Evolutionary conservation across 352 stramenopile genomes (phyloP).

Genomic region (Phytophthora melonis): DNA sequence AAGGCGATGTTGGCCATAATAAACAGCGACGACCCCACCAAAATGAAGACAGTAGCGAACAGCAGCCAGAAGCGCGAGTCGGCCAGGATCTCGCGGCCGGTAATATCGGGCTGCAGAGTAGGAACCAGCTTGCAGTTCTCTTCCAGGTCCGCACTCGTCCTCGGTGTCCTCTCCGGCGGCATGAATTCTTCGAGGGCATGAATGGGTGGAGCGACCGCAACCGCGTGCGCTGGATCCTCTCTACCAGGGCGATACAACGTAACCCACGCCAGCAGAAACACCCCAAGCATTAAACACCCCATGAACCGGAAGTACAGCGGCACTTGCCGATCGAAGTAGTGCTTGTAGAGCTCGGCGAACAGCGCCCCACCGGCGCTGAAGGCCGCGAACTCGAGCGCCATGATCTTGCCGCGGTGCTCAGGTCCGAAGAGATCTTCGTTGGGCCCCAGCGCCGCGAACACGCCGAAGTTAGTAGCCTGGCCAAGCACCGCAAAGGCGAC

Average conservation of each 20-base stretch:
- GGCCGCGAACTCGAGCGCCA: slow-evolving; percentile 68
- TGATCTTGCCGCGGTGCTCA: slow-evolving; percentile 73
- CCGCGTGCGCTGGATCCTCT: slow-evolving; percentile 15
- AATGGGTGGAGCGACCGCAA: slow-evolving; percentile 22
- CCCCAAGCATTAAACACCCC: slow-evolving; percentile 54
- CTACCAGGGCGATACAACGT: slow-evolving; percentile 49
- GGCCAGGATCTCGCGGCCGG: slow-evolving; percentile 49
- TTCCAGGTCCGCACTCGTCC: slow-evolving; percentile 9
- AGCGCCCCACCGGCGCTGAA: slow-evolving; percentile 77
- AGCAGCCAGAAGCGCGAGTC: slow-evolving; percentile 76
- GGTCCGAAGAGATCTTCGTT: slow-evolving; percentile 82
- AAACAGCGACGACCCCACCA: slow-evolving; percentile 78
- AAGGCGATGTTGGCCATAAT: slow-evolving; percentile 87
- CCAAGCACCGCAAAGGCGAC: slow-evolving; percentile 67
- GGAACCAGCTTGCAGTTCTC: slow-evolving; percentile 12
- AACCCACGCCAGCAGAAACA: slow-evolving; percentile 67
- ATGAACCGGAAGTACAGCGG: slow-evolving; percentile 77
- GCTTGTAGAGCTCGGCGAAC: slow-evolving; percentile 75
- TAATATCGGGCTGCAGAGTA: slow-evolving; percentile 52
- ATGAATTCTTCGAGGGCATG: slow-evolving; percentile 60
- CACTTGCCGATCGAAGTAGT: slow-evolving; percentile 64
- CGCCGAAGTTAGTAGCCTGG: slow-evolving; percentile 72
- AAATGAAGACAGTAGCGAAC: slow-evolving; percentile 75
- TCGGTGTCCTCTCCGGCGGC: slow-evolving; percentile 25
- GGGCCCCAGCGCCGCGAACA: slow-evolving; percentile 73